phyloP scores from a whole-genome alignment of 2,329 filamentous ascomycete genomes.

The Aspergillus glaucus region DNA sequence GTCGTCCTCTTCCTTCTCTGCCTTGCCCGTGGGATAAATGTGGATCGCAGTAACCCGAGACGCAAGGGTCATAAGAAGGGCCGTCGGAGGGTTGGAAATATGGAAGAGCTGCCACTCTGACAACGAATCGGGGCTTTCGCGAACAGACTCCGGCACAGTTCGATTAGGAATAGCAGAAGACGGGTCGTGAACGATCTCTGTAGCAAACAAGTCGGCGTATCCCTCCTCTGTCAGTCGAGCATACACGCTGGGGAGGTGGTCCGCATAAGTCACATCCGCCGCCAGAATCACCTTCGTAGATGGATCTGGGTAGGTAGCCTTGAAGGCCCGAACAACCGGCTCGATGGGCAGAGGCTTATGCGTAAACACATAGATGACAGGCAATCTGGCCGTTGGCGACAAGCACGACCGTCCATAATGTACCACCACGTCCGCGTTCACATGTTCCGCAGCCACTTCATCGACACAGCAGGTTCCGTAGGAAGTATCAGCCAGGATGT shows the following conservation, averaged over 20 bases:
- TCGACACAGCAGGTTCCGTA: constrained; percentile 97
- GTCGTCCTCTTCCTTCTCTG: constrained; percentile 16
- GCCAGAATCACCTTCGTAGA: constrained; percentile 66
- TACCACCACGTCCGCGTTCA: constrained; percentile 81
- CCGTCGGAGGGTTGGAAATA: constrained; percentile 70
- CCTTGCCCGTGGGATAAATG: constrained; percentile 61
- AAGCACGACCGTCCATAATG: constrained; percentile 92
- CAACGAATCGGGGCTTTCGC: constrained; percentile 45
- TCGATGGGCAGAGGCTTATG: constrained; percentile 60
- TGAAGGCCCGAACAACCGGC: constrained; percentile 56
- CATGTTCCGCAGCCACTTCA: constrained; percentile 91
- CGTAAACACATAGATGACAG: constrained; percentile 89
- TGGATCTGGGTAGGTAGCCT: constrained; percentile 60
- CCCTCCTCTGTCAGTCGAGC: constrained; percentile 52
- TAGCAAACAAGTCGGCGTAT: constrained; percentile 65
- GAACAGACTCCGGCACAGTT: constrained; percentile 51
- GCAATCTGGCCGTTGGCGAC: constrained; percentile 78
- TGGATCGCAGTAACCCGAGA: constrained; percentile 73
- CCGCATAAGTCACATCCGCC: constrained; percentile 81
- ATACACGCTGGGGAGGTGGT: constrained; percentile 60
- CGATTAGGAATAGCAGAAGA: constrained; percentile 79
- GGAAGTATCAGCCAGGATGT: constrained; percentile 88
- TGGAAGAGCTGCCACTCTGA: constrained; percentile 73
- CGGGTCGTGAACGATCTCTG: constrained; percentile 70
- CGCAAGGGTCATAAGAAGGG: constrained; percentile 79